Percentiles rank a stretch among this genome's conserved stretches.
Conservation (phyloP, 1,139 yeast species). For the Scheffersomyces lignicola region DNA sequence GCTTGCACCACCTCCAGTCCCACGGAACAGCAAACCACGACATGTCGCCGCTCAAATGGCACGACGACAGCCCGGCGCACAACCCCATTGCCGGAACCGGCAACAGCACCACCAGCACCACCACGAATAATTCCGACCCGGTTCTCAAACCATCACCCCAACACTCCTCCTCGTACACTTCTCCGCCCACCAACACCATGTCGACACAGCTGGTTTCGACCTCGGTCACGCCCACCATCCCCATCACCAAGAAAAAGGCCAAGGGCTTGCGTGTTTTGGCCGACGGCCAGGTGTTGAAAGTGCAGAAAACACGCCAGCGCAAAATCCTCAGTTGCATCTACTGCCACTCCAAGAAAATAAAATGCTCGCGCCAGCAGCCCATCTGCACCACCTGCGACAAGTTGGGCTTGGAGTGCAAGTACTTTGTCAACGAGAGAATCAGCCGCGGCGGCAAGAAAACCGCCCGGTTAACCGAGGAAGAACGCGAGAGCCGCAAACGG, state of each 20-base stretch:
- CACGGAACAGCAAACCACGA: no score
- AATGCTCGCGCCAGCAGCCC: conserved; percentile 53
- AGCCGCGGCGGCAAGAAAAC: conserved; percentile 48
- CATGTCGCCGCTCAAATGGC: conserved; percentile 1
- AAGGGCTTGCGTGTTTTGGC: conserved; percentile 11
- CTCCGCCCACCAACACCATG: not conserved
- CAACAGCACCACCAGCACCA: no score
- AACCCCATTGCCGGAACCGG: no score
- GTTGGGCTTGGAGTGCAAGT: conserved; percentile 46
- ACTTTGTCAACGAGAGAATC: conserved; percentile 55
- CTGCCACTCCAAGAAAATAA: conserved; percentile 62
- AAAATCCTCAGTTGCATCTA: conserved; percentile 58
- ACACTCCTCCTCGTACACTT: not conserved
- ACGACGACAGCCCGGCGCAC: not conserved
- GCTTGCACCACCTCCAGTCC: no score
- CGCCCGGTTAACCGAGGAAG: conserved; percentile 15
- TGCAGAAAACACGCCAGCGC: conserved; percentile 60
- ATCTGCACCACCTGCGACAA: conserved; percentile 52
- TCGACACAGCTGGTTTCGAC: not conserved
- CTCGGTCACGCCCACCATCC: not conserved
- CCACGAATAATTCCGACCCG: no score
- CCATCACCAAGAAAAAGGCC: not conserved
- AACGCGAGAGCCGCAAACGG: conserved; percentile 8
- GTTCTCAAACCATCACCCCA: not conserved
- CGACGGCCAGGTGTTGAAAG: conserved; percentile 54